Evolutionary conservation across 2,329 filamentous ascomycete species (phyloP), one percentile per base, ranked within the genome.

Genomic region (Diaporthe destruens): DNA sequence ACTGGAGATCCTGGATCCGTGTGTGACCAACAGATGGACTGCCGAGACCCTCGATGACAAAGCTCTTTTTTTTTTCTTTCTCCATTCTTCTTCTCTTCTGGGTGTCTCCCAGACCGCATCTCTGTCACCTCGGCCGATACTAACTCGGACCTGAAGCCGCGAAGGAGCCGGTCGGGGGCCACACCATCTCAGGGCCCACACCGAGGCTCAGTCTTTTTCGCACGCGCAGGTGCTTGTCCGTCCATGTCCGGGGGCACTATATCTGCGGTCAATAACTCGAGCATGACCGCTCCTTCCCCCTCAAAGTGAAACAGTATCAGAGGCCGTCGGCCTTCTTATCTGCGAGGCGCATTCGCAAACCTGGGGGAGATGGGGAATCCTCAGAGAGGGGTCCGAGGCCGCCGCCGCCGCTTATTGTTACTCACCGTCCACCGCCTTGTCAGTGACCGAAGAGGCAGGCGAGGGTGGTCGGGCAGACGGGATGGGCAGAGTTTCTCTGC

Each of bases 391-490:
- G 61, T 66, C 61, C 61, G 61, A 53, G 47, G 61, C 44, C 47
- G 53, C 47, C 44, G 61, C 39, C 61, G 61, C 61, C 61, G 61
- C 61, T 44, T 23, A 65, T 25, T 66, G 61, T 66, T 39, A 32
- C 68, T 70, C 68, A 70, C 68, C 68, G 68, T 70, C 55, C 61
- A 66, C 61, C 61, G 61, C 61, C 61, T 65, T 66, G 61, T 53
- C 61, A 66, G 47, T 66, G 68, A 70, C 49, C 55, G 68, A 53
- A 61, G 57, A 59, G 68, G 68, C 56, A 61, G 44, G 67, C 55
- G 29, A 51, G 5, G 57, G 23, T 61, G 57, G 56, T 59, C 56
- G 56, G 56, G 56, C 56, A 44, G 61, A 53, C 61, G 61, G 61
- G 61, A 66, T 66, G 61, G 32, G 44, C 61, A 66, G 61, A 66